Base-by-base conservation (phyloP, 306 rosid species). In the apple (Malus domestica) region DNA sequence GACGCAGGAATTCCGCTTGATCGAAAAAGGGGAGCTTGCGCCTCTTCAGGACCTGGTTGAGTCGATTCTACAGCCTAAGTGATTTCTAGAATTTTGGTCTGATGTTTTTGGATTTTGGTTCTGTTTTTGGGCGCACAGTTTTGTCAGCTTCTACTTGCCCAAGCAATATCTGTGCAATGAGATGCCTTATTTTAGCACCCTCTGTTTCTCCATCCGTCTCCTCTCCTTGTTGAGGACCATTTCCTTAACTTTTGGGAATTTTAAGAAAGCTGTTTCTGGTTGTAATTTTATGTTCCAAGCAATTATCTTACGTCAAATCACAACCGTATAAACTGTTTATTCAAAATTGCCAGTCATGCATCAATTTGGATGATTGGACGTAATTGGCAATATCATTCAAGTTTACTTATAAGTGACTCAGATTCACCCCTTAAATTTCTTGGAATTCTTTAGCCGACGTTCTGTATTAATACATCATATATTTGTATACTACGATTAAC, bases 31-130 rank as follows among this genome's bases (percentile, higher is more conserved):
- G 20, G 93, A 93, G 88, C 83, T 93, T 25, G 96, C 90, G 13
- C 97, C 96, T 67, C 91, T 93, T 65, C 86, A 79, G 46, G 97
- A 93, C 73, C 93, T 90, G 32, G 89, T 93, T 79, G 97, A 93
- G 46, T 87, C 93, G 63, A 90, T 93, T 69, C 64, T 90, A 80
- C 89, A 82, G 55, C 80, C 25, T 1, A 86, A 76, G 71, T 61
- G 76, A 59, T 4, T 11, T 9, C 35, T 30, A 40, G 19, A 13
- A 2, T 44, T 27, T 71, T n/a, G 22, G 29, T 14, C 3, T 6
- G 29, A 15, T 57, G 77, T 22, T n/a, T 55, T 61, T 40, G 15
- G 29, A 4, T 4, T 14, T 49, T 49, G 15, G 5, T 16, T 19
- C 25, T 67, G 57, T 63, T 63, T 29, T 44, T 19, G 67, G 78